Evolutionary conservation across 805 yeast genomes (phyloP).

Genomic region (Sugiyamaella mastotermitis): DNA sequence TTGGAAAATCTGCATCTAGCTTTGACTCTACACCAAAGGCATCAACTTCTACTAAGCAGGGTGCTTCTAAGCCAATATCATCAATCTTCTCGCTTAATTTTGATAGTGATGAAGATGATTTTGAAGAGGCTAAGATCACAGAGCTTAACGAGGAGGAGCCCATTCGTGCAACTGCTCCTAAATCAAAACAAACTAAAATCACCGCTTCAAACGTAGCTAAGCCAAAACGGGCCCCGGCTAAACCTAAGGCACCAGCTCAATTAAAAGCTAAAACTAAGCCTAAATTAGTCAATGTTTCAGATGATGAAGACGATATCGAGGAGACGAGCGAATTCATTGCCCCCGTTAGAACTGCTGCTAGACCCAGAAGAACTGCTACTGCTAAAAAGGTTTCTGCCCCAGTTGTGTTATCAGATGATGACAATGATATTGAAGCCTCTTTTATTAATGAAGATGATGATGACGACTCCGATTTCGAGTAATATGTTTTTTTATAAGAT

Average conservation of each 20-base stretch:
- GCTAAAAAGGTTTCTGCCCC: no score
- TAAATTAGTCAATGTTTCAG: neutral
- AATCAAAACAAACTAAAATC: neutral
- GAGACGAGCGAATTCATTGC: no score
- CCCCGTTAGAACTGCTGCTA: no score
- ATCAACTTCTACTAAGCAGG: neutral
- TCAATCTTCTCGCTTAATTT: constrained; percentile 1
- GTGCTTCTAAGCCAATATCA: no score
- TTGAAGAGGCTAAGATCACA: neutral
- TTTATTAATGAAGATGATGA: no score
- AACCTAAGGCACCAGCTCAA: neutral
- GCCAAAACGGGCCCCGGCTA: no score
- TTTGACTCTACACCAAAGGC: neutral
- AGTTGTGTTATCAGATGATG: no score
- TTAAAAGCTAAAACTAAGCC: no score
- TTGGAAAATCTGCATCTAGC: neutral
- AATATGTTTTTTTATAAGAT: no score
- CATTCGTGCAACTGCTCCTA: neutral
- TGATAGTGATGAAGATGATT: neutral
- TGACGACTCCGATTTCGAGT: no score
- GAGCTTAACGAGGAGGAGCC: neutral
- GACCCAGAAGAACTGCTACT: no score
- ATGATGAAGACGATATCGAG: neutral
- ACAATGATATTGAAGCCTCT: no score
- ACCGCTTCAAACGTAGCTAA: neutral